These are phyloP conservation scores for Gossypium gossypioides DNA, from an alignment of 441 rosid species.

Conservation along the genomic window DNA sequence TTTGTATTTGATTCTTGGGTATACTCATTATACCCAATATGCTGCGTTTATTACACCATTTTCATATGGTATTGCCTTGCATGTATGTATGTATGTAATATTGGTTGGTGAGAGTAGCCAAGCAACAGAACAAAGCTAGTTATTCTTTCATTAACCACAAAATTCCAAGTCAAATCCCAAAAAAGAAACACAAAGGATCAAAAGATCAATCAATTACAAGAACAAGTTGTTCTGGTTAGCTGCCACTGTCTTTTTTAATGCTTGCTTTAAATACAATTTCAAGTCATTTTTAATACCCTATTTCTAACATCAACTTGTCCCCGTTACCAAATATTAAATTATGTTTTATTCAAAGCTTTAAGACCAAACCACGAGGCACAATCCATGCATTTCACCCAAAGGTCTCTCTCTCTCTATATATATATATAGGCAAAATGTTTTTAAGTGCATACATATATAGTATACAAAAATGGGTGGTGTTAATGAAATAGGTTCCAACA, in stretches of 20 bases:
- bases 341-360: neutral
- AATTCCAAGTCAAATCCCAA: neutral
- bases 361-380: neutral
- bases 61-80: neutral
- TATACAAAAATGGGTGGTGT: conserved; percentile 25
- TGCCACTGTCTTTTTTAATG: neutral
- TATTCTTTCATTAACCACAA: neutral
- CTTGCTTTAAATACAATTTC: neutral
- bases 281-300: neutral
- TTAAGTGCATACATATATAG: neutral
- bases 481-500: conserved; percentile 23
- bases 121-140: neutral
- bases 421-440: neutral
- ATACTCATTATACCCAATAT: neutral
- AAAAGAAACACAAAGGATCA: neutral
- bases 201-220: neutral
- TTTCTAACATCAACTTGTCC: neutral
- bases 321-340: neutral
- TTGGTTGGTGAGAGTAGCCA: neutral
- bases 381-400: neutral
- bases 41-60: neutral
- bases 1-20: neutral
- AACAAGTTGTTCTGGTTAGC: neutral
- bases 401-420: neutral
- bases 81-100: neutral